Evolutionary conservation across 495 filamentous ascomycete species (phyloP), one percentile per base, ranked within the genome.

Genomic region (Acidomyces sp.): DNA sequence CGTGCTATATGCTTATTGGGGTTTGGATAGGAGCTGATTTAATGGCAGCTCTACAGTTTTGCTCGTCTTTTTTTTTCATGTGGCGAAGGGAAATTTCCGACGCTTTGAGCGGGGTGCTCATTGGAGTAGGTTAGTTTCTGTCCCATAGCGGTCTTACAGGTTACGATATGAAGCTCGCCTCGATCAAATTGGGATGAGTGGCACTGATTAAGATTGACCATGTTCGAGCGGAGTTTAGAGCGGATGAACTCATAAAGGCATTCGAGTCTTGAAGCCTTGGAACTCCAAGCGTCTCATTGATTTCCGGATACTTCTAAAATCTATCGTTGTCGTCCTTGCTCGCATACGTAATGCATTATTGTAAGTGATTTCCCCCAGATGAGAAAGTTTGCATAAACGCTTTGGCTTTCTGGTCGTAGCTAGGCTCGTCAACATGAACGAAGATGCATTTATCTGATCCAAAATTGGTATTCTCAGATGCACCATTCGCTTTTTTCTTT

Each of bases 361-460:
- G 50, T 0, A 58, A 28, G 1, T 47, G 42, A 22, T 39, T 39
- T 6, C 54, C 58, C n/a, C 49, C 51, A 31, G 53, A 62, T 27
- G 58, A 54, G 26, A 52, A 59, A 0, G 62, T 59, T 11, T 50
- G 51, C 24, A 44, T 43, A 52, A 69, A 67, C 7, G 66, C 55
- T 0, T 37, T 36, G 16, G 54, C 57, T 43, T 66, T 59, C 15
- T 58, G 39, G 2, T 38, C 34, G 49, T 61, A 69, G 39, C 40
- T 46, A 1, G 59, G 43, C 17, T 62, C 57, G 29, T 63, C 59
- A 22, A 47, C 51, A 23, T 53, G 57, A 20, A 54, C 37, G 54
- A 57, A 61, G 25, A 49, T 34, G 43, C 43, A 46, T 17, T 27
- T 39, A 20, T 38, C 19, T 2, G 35, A 24, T 18, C 40, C 31